Evolutionary conservation across 805 yeast species (phyloP).

Genomic region (Candida railenensis): DNA sequence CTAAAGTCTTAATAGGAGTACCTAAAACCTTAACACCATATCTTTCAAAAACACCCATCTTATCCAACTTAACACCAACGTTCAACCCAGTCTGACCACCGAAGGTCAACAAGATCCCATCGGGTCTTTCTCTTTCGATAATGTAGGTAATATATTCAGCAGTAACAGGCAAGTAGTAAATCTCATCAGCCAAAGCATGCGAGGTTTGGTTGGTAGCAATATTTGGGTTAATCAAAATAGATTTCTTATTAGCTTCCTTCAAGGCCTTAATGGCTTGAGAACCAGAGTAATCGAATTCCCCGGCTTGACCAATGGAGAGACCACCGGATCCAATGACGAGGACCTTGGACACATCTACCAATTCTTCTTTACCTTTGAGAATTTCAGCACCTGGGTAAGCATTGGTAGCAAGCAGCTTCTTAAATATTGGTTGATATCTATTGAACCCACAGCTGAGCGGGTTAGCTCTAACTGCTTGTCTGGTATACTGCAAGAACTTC

Average conservation of each 20-base stretch:
- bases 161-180: constrained; percentile 93
- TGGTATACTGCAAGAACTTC: background rate
- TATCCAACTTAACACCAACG: constrained; percentile 92
- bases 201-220: constrained; percentile 97
- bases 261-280: constrained; percentile 97
- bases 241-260: constrained; percentile 81
- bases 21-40: constrained; percentile 94
- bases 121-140: constrained; percentile 94
- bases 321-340: constrained; percentile 97
- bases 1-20: constrained; percentile 94
- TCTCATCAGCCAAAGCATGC: constrained; percentile 91
- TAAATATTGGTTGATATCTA: background rate
- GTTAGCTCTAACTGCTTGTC: background rate
- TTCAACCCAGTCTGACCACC: constrained; percentile 99
- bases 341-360: constrained; percentile 85
- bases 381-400: constrained; percentile 65
- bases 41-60: constrained; percentile 90
- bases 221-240: constrained; percentile 90
- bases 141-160: constrained; percentile 94
- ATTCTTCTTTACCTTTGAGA: constrained; percentile 54
- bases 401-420: constrained; percentile 11
- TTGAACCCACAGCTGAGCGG: background rate
- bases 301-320: constrained; percentile 95
- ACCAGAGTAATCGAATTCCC: constrained; percentile 96
- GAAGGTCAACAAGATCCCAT: constrained; percentile 91